Evolutionary conservation across 306 rosid genomes (phyloP).

Genomic region (Cicer cuneatum): DNA sequence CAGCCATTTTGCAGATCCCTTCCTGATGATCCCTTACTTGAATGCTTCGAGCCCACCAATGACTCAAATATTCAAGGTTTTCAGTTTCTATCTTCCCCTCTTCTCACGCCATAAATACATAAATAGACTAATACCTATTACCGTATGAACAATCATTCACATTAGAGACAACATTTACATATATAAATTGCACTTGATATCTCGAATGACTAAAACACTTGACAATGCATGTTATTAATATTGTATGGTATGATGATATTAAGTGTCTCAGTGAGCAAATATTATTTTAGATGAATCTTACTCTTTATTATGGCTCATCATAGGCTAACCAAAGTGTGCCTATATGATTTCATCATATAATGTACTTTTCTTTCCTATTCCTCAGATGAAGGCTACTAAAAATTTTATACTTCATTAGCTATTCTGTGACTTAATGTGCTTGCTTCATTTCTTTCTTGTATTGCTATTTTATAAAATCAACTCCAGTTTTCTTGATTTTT

Average conservation of each 20-base stretch:
- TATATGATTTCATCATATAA: constrained; percentile 3
- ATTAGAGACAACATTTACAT: constrained; percentile 5
- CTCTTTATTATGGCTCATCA: constrained; percentile 12
- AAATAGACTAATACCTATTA: constrained; percentile 7
- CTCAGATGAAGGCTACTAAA: constrained; percentile 14
- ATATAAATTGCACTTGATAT: neutral
- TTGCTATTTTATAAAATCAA: constrained; percentile 22
- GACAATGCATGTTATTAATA: constrained; percentile 5
- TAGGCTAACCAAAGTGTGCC: constrained; percentile 8
- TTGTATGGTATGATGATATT: constrained; percentile 17
- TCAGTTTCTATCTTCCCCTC: constrained; percentile 23
- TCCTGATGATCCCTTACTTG: constrained; percentile 89
- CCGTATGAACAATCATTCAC: neutral
- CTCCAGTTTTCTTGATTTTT: constrained; percentile 42
- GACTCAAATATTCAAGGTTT: constrained; percentile 71
- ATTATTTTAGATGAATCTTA: constrained; percentile 13
- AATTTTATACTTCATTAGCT: constrained; percentile 15
- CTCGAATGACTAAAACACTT: constrained; percentile 13
- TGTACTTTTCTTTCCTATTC: neutral
- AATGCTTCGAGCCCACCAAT: constrained; percentile 65
- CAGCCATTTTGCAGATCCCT: constrained; percentile 92
- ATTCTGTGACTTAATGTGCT: constrained; percentile 12
- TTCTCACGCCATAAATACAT: constrained; percentile 15
- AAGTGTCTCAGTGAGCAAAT: constrained; percentile 13
- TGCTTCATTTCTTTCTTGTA: constrained; percentile 15